Evolutionary conservation across 1,139 yeast genomes (phyloP), one percentile per base, ranked within the genome.

Genomic region (Torulaspora globosa): DNA sequence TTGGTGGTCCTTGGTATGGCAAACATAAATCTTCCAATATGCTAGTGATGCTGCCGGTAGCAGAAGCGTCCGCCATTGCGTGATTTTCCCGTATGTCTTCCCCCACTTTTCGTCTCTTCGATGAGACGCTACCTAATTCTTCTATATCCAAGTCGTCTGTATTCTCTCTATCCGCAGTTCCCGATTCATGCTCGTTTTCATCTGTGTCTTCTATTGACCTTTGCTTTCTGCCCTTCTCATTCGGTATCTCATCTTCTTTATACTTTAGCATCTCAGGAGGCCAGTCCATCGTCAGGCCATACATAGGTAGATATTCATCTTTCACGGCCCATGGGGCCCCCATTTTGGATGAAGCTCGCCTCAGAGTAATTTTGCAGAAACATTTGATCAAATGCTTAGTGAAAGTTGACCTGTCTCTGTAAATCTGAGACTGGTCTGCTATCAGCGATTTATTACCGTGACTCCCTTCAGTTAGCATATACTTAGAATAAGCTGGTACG

Each of bases 281-380:
- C 69, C 69, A 65, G 5, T 59, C 66, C 59, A 59, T 54, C 1
- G 60, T 56, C n/a, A 65, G 47, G 2, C 66, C 85, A 45, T 65
- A 65, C 58, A 63, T 63, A 27, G 60, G 56, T 29, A 65, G 41
- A 63, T 79, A 88, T 55, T 82, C 81, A 28, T 79, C 80, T 62
- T 84, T 85, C n/a, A 92, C 95, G 15, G 92, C 82, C 97, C 97
- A 92, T 1, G 98, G 97, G 2, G 97, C 95, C 1, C 97, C 97
- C 36, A 84, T 75, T 72, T 85, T 85, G 48, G 83, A 77, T 3
- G 92, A 87, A 6, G 68, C 67, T 56, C 96, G 77, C 3, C 87
- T 75, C 57, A 92, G 80, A 5, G 96, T 81, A 57, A 89, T 76
- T 60, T 90, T 90, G 59, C 92, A 79, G 58, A 92, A 92, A 0